These are phyloP conservation scores for Colletotrichum eleusines DNA, from an alignment of 2,329 filamentous ascomycete genomes.

Conservation along the genomic window DNA sequence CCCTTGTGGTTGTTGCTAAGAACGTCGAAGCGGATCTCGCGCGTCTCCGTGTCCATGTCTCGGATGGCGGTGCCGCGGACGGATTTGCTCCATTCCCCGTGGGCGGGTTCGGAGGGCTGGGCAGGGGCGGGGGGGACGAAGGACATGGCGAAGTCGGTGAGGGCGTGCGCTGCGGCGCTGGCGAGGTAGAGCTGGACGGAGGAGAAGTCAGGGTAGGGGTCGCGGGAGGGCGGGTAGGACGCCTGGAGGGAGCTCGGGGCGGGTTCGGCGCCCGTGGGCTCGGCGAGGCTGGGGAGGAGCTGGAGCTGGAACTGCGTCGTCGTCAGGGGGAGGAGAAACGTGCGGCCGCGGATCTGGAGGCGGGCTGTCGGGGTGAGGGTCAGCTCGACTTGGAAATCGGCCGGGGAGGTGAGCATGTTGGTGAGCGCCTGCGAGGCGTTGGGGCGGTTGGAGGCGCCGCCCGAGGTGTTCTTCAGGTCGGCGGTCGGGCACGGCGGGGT, in stretches of 20 bases:
- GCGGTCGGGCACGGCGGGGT: slow-evolving; percentile 51
- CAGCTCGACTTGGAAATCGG: slow-evolving; percentile 58
- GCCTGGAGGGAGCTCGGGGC: slow-evolving; percentile 50
- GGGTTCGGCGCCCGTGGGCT: slow-evolving; percentile 43
- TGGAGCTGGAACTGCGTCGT: slow-evolving; percentile 59
- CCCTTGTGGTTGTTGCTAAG: slow-evolving; percentile 41
- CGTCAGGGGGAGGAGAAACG: slow-evolving; percentile 57
- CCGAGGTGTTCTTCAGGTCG: slow-evolving; percentile 46
- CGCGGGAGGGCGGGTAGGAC: slow-evolving; percentile 58
- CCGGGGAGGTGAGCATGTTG: slow-evolving; percentile 56
- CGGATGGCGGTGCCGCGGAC: slow-evolving; percentile 51
- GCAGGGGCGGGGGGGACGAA: slow-evolving; percentile 26
- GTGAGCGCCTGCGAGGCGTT: slow-evolving; percentile 60
- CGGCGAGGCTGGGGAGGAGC: slow-evolving; percentile 50
- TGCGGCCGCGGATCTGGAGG: slow-evolving; percentile 59
- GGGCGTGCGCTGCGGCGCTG: slow-evolving; percentile 56
- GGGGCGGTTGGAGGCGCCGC: slow-evolving; percentile 52
- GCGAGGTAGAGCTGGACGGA: slow-evolving; percentile 62
- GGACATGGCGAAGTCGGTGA: slow-evolving; percentile 53
- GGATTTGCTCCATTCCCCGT: slow-evolving; percentile 47
- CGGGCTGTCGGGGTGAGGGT: slow-evolving; percentile 58
- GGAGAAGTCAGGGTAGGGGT: slow-evolving; percentile 58
- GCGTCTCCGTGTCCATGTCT: slow-evolving; percentile 46
- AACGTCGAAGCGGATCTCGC: slow-evolving; percentile 51
- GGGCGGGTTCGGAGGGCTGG: slow-evolving; percentile 16